Evolutionary conservation across 2,329 filamentous ascomycete species (phyloP).

Genomic region (Verticillium nubilum): DNA sequence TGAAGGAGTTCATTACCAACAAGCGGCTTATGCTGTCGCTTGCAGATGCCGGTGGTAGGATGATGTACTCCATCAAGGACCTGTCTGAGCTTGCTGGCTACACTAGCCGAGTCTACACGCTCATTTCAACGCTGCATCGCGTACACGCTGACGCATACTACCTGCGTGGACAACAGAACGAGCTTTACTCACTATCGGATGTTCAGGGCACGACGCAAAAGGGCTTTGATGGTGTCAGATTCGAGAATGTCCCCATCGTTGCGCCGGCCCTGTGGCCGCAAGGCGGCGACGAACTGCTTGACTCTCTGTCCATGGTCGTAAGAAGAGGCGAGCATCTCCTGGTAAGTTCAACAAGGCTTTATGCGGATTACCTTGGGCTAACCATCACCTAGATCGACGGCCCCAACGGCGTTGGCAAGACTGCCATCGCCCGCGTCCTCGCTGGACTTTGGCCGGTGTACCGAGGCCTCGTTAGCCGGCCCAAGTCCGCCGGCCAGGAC

Average conservation of each 20-base stretch:
- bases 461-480: slow-evolving; percentile 82
- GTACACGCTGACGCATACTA: slow-evolving; percentile 89
- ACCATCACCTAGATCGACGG: slow-evolving; percentile 63
- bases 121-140: slow-evolving; percentile 90
- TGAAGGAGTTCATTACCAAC: slow-evolving; percentile 99
- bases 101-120: slow-evolving; percentile 90
- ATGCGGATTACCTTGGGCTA: not conserved
- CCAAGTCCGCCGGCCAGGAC: slow-evolving; percentile 73
- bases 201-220: slow-evolving; percentile 90
- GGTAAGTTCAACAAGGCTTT: slow-evolving; percentile 26
- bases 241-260: slow-evolving; percentile 90
- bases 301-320: slow-evolving; percentile 83
- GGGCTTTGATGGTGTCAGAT: slow-evolving; percentile 87
- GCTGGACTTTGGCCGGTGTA: slow-evolving; percentile 96
- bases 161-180: slow-evolving; percentile 60
- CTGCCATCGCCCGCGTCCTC: slow-evolving; percentile 77
- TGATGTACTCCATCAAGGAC: slow-evolving; percentile 99
- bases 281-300: slow-evolving; percentile 86
- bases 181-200: slow-evolving; percentile 85
- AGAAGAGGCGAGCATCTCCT: slow-evolving; percentile 88
- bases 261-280: slow-evolving; percentile 84
- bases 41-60: slow-evolving; percentile 89
- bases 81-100: slow-evolving; percentile 92
- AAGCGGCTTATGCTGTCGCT: slow-evolving; percentile 97
- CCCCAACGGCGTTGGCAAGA: slow-evolving; percentile 92